Evolutionary conservation across 257 asterid genomes (phyloP).

Genomic region (Echium plantagineum): DNA sequence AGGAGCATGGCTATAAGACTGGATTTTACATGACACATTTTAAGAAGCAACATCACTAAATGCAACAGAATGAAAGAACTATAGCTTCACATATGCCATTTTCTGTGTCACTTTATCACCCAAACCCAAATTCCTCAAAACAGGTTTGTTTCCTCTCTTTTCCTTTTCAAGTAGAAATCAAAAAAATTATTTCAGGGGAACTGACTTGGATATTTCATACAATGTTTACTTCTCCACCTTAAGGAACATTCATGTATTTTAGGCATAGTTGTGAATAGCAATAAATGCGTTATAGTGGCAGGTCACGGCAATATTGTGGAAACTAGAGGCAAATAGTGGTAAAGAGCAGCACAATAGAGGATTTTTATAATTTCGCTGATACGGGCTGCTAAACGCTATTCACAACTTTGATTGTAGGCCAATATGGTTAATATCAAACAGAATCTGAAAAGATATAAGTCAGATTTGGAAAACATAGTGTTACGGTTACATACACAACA

Average conservation of each 20-base stretch:
- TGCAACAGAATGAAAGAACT: neutral
- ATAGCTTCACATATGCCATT: neutral
- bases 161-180: neutral
- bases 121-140: neutral
- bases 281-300: too few species aligned
- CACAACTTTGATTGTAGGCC: too few species aligned
- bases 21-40: too few species aligned
- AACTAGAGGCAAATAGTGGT: too few species aligned
- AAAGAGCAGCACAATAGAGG: too few species aligned
- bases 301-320: too few species aligned
- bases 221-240: neutral
- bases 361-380: too few species aligned
- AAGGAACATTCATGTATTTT: too few species aligned
- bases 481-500: neutral
- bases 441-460: too few species aligned
- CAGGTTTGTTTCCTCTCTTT: neutral
- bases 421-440: neutral
- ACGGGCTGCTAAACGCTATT: too few species aligned
- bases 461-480: neutral
- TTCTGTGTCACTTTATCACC: neutral
- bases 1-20: slow-evolving; percentile 1
- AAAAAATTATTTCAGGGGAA: neutral
- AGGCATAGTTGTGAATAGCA: too few species aligned
- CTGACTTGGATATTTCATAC: neutral
- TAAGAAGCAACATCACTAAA: neutral